phyloP scores from a whole-genome alignment of 2,329 filamentous ascomycete genomes.

The Pseudocercospora musae region DNA sequence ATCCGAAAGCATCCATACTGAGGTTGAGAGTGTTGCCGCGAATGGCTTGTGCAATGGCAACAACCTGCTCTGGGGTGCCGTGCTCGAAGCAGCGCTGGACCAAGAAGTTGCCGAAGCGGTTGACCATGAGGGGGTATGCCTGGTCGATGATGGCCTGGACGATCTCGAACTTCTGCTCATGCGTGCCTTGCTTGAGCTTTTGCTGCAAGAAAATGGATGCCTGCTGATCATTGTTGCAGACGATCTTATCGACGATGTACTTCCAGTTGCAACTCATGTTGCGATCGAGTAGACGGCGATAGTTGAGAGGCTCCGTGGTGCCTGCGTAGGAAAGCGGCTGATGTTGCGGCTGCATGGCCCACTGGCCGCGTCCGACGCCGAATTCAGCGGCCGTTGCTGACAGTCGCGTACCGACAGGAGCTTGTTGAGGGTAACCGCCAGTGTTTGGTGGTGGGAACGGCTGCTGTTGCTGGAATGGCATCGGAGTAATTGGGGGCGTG shows the following conservation, averaged over 20 bases:
- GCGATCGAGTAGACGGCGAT: slow-evolving; percentile 88
- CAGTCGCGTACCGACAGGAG: slow-evolving; percentile 40
- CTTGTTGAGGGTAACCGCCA: slow-evolving; percentile 21
- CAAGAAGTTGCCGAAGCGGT: slow-evolving; percentile 97
- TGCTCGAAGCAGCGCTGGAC: slow-evolving; percentile 99
- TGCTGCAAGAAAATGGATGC: slow-evolving; percentile 98
- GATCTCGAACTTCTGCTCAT: slow-evolving; percentile 95
- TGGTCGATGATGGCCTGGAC: slow-evolving; percentile 94
- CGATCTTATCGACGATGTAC: slow-evolving; percentile 99
- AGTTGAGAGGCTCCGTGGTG: slow-evolving; percentile 89
- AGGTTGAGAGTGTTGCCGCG: slow-evolving; percentile 89
- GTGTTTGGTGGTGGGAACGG: slow-evolving; percentile 13
- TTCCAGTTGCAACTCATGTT: slow-evolving; percentile 99
- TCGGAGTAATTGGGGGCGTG: slow-evolving; percentile 32
- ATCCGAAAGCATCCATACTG: slow-evolving; percentile 98
- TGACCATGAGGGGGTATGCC: slow-evolving; percentile 94
- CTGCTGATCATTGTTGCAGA: slow-evolving; percentile 98
- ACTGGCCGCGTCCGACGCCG: slow-evolving; percentile 35
- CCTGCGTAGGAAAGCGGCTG: slow-evolving; percentile 62
- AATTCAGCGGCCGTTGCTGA: slow-evolving; percentile 50
- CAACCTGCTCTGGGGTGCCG: slow-evolving; percentile 87
- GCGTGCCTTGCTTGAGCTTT: slow-evolving; percentile 94
- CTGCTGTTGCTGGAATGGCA: slow-evolving; percentile 19
- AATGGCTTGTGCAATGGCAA: slow-evolving; percentile 91
- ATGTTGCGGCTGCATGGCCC: slow-evolving; percentile 31